A percentile compares a stretch with the other conserved stretches of the same genome.
phyloP scores from a whole-genome alignment of 2,329 filamentous ascomycete species.

The Leptographium lundbergii region DNA sequence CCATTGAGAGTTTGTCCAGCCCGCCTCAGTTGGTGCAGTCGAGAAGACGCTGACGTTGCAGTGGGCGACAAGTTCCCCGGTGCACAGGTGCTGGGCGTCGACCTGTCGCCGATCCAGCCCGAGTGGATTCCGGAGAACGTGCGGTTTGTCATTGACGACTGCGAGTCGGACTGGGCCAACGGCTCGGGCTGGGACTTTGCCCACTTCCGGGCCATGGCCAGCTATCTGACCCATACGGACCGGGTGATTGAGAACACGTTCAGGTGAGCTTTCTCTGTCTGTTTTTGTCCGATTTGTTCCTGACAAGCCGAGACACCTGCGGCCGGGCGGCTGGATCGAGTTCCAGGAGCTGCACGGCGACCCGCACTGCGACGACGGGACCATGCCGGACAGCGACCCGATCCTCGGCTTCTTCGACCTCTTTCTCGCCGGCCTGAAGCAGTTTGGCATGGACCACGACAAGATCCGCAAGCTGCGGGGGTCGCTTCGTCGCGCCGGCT shows the following conservation, averaged over 20 bases:
- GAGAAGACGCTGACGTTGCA: neutral
- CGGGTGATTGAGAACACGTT: conserved; percentile 30
- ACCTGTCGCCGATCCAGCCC: conserved; percentile 33
- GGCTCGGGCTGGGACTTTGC: conserved; percentile 44
- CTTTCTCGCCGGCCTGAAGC: conserved; percentile 16
- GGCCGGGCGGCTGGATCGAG: conserved; percentile 37
- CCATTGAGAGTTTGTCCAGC: conserved; percentile 29
- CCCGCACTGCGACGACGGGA: conserved; percentile 30
- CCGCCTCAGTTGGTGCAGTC: too few relatives aligned
- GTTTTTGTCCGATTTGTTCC: neutral
- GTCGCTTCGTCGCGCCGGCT: conserved; percentile 26
- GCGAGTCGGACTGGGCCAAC: conserved; percentile 42
- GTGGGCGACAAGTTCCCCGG: conserved; percentile 29
- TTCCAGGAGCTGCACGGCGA: conserved; percentile 31
- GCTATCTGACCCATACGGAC: conserved; percentile 35
- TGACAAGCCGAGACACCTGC: conserved; percentile 22
- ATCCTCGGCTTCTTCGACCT: conserved; percentile 19
- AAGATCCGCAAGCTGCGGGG: conserved; percentile 19
- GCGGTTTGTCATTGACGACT: conserved; percentile 50
- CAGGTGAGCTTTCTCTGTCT: conserved; percentile 14
- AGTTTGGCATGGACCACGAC: conserved; percentile 23
- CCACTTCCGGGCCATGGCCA: conserved; percentile 36
- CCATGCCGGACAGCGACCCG: conserved; percentile 27
- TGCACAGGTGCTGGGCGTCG: conserved; percentile 27
- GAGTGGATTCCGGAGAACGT: conserved; percentile 44